Evolutionary conservation across 2,329 filamentous ascomycete species (phyloP), one percentile per base, ranked within the genome.

Genomic region (Arthroderma uncinatum): DNA sequence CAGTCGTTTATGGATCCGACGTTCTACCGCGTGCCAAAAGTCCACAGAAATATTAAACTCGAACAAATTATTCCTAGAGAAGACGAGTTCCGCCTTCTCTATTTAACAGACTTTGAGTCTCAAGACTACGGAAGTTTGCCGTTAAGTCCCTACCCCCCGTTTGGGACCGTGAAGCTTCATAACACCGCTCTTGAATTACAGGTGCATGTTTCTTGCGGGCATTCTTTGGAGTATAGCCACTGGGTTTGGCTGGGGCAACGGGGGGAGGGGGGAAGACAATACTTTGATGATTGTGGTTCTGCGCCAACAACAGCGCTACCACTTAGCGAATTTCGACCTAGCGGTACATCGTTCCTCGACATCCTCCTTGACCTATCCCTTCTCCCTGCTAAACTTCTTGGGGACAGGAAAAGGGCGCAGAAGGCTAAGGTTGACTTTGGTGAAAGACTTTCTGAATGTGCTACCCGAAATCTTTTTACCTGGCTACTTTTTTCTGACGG

Each of bases 221-320:
- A 59, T 52, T 12, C 10, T 52, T 54, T 59, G 48, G 10, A 10
- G 25, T 59, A 59, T 47, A 59, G 54, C 21, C 58, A 59, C 37
- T 59, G 58, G 58, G 39, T 59, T 39, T 59, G 58, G 58, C 54
- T 44, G n/a, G 48, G 40, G 4, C 47, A 52, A n/a, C n/a, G n/a
- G 23, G 21, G 33, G 19, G 42, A 28, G 21, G 28, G 12, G 21
- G n/a, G n/a, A n/a, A n/a, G n/a, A n/a, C 33, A 25, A 37, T 30
- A 23, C 34, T 44, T 56, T 9, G 55, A 54, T 54, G 58, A 59
- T 48, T 23, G 19, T 25, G 21, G 42, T 9, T 47, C 25, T 23
- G 21, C 19, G 4, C 42, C 21, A 47, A 12, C 42, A 23, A 14
- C 5, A 23, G 19, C n/a, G n/a, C n/a, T n/a, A n/a, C n/a, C 1